phyloP scores from a whole-genome alignment of 768 basidiomycete species.

The Collybia nuda region DNA sequence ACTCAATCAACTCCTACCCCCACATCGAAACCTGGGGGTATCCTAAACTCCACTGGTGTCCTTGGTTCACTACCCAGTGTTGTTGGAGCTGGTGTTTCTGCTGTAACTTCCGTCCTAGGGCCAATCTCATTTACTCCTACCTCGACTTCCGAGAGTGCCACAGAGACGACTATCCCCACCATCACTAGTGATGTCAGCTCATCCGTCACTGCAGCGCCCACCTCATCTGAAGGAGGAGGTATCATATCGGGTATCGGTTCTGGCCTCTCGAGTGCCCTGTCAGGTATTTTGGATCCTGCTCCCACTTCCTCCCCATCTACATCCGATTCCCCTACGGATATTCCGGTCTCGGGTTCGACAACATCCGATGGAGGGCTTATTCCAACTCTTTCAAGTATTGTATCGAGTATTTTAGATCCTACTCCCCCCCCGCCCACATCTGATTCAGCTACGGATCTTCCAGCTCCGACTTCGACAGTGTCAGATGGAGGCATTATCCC shows the following conservation, averaged over 20 bases:
- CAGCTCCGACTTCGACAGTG: conserved; percentile 1
- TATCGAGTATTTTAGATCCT: conserved; percentile 9
- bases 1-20: not conserved
- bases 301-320: too few relatives aligned
- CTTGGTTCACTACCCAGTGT: not conserved
- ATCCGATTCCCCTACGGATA: not conserved
- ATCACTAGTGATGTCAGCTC: not conserved
- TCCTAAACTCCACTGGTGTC: conserved; percentile 5
- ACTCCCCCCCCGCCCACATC: not conserved
- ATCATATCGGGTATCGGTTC: too few relatives aligned
- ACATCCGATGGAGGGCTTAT: conserved; percentile 4
- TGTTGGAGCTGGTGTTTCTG: not conserved
- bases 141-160: conserved; percentile 3
- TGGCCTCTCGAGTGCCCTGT: not conserved
- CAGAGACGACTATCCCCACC: not conserved
- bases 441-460: not conserved
- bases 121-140: conserved; percentile 2
- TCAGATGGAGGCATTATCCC: conserved; percentile 4
- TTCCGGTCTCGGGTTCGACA: not conserved
- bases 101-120: not conserved
- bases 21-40: conserved; percentile 1
- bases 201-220: not conserved
- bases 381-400: not conserved
- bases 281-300: not conserved
- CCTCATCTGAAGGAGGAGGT: not conserved